Conservation (phyloP, 1,139 yeast species). For the Wickerhamiella infanticola region DNA sequence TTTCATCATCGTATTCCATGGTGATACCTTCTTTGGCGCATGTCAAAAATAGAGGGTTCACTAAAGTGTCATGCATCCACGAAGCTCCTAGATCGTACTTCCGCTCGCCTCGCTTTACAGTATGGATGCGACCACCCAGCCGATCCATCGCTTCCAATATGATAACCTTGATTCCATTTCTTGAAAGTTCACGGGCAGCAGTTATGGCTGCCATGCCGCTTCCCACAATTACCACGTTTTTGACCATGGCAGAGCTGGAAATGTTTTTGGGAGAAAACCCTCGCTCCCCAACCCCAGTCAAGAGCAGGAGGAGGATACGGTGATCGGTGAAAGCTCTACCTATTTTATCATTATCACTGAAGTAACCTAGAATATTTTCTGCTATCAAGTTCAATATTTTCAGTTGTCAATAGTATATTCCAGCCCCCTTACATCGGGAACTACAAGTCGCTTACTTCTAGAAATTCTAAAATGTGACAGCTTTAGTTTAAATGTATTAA, state of each 20-base stretch:
- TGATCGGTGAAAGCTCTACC: too few relatives aligned
- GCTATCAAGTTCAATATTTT: too few relatives aligned
- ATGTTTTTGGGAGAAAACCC: too few relatives aligned
- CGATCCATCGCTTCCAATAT: slow-evolving; percentile 44
- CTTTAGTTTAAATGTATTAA: too few relatives aligned
- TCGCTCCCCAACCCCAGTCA: too few relatives aligned
- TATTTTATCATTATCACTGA: too few relatives aligned
- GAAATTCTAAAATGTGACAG: too few relatives aligned
- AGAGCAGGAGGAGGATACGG: too few relatives aligned
- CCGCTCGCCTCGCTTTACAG: slow-evolving; percentile 18
- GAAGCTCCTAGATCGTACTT: slow-evolving; percentile 46
- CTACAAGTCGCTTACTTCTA: too few relatives aligned
- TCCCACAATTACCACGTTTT: slow-evolving; percentile 8
- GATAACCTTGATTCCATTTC: slow-evolving; percentile 29
- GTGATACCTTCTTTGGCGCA: slow-evolving; percentile 24
- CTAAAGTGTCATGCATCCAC: slow-evolving; percentile 76
- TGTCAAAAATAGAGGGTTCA: slow-evolving; percentile 50
- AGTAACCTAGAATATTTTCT: too few relatives aligned
- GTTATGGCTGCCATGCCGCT: slow-evolving; percentile 12
- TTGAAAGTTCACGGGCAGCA: slow-evolving; percentile 9
- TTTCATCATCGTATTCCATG: slow-evolving; percentile 36
- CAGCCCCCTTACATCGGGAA: too few relatives aligned
- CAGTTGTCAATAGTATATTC: too few relatives aligned
- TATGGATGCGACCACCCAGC: slow-evolving; percentile 44
- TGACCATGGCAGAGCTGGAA: background rate